Evolutionary conservation across 2,329 filamentous ascomycete genomes (phyloP).

Genomic region (Metarhizium guizhouense): DNA sequence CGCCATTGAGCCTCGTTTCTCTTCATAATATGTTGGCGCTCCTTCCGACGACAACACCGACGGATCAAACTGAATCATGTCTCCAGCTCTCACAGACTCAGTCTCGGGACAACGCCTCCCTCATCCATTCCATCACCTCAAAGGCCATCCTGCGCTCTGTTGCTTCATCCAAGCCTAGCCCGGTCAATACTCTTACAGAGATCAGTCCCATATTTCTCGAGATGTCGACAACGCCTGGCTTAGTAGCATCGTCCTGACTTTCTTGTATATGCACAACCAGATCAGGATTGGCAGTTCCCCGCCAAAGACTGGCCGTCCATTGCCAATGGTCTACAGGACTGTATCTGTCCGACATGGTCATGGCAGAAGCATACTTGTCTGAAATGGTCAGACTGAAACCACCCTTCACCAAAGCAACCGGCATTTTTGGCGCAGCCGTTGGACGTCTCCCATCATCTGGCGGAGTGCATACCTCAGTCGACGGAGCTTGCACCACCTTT

Average conservation of each 20-base stretch:
- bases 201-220: constrained; percentile 41
- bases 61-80: constrained; percentile 2
- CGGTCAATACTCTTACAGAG: constrained; percentile 39
- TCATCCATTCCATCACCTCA: constrained; percentile 78
- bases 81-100: constrained; percentile 13
- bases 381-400: constrained; percentile 74
- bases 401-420: constrained; percentile 66
- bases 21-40: not conserved
- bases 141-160: constrained; percentile 70
- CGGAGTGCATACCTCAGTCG: constrained; percentile 4
- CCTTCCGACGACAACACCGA: not conserved
- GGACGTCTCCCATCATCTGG: constrained; percentile 4
- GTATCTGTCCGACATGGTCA: constrained; percentile 71
- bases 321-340: constrained; percentile 88
- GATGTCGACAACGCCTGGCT: constrained; percentile 45
- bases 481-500: not conserved
- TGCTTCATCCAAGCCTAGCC: constrained; percentile 51
- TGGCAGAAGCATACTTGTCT: constrained; percentile 62
- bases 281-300: constrained; percentile 75
- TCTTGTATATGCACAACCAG: constrained; percentile 59
- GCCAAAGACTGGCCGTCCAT: constrained; percentile 93
- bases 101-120: constrained; percentile 34
- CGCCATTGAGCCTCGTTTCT: not conserved
- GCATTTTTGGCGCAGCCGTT: constrained; percentile 30
- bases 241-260: constrained; percentile 21